Evolutionary conservation across 164 flowering plant genomes (phyloP).

Genomic region (Dillenia suffruticosa): DNA sequence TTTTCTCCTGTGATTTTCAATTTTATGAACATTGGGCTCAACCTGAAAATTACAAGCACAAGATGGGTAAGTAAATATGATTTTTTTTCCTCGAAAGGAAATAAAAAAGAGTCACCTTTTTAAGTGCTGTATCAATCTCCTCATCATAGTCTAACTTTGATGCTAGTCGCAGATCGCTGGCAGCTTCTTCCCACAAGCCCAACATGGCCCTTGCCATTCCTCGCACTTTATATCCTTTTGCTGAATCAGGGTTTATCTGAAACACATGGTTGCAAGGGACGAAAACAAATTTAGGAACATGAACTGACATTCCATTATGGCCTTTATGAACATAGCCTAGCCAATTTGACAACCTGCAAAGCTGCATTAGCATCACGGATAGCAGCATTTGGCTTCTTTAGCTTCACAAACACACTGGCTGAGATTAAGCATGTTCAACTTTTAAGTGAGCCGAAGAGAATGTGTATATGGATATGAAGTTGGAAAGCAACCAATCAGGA

Average conservation of each 20-base stretch:
- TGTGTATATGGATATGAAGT: neutral
- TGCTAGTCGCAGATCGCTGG: conserved; percentile 82
- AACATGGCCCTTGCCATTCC: conserved; percentile 86
- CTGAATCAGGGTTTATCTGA: conserved; percentile 90
- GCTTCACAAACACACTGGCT: conserved; percentile 78
- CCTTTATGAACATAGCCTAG: neutral
- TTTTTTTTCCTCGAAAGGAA: neutral
- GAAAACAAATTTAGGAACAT: neutral
- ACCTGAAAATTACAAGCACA: conserved; percentile 43
- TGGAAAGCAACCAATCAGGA: neutral
- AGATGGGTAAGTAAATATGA: neutral
- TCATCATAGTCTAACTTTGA: conserved; percentile 85
- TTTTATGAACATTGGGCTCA: conserved; percentile 81
- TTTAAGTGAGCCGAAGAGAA: neutral
- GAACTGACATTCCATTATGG: neutral
- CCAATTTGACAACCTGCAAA: conserved; percentile 51
- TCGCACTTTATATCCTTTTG: conserved; percentile 88
- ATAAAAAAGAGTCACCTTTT: conserved; percentile 44
- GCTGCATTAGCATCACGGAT: conserved; percentile 91
- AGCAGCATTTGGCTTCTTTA: conserved; percentile 97
- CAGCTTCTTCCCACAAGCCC: conserved; percentile 88
- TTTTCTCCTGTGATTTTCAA: conserved; percentile 85
- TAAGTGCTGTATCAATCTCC: conserved; percentile 66
- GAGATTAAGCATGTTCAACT: conserved; percentile 14
- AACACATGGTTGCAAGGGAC: neutral